Conservation (phyloP, 2,329 filamentous ascomycete genomes). For the Cladorrhinum sp. region DNA sequence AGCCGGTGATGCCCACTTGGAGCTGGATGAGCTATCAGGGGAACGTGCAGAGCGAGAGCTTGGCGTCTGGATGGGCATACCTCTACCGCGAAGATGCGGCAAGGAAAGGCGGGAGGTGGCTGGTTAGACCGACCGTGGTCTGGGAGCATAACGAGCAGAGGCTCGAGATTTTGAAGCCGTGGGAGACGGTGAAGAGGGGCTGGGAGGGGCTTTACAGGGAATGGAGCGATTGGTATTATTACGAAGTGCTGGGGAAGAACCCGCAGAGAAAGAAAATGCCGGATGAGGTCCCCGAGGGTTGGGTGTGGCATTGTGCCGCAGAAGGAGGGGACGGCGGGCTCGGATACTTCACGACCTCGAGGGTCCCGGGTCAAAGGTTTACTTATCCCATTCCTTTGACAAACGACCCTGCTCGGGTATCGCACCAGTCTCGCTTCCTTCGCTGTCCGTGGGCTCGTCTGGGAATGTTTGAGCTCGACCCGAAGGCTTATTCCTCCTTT, state of each 20-base stretch:
- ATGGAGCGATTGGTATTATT: background rate
- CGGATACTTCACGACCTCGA: background rate
- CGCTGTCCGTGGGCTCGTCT: constrained; percentile 7
- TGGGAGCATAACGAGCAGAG: background rate
- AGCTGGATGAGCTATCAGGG: constrained; percentile 15
- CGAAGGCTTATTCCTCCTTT: constrained; percentile 6
- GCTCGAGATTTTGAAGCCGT: background rate
- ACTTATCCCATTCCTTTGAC: constrained; percentile 12
- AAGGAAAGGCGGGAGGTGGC: background rate
- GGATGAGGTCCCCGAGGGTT: background rate
- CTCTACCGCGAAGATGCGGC: background rate
- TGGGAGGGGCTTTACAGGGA: background rate
- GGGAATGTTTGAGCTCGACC: background rate
- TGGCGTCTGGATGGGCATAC: background rate
- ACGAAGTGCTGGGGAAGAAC: too few species aligned
- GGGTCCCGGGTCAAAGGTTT: constrained; percentile 6
- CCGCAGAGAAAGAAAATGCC: background rate
- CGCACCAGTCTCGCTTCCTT: constrained; percentile 9
- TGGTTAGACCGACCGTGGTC: background rate
- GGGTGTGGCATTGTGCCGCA: too few species aligned
- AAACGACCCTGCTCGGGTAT: background rate
- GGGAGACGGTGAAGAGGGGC: background rate
- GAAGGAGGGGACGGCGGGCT: background rate
- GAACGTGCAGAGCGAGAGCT: constrained; percentile 15
- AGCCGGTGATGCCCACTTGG: constrained; percentile 14